Evolutionary conservation across 371 early-diverging fungal species (phyloP).

Genomic region (Mortierella sp.): DNA sequence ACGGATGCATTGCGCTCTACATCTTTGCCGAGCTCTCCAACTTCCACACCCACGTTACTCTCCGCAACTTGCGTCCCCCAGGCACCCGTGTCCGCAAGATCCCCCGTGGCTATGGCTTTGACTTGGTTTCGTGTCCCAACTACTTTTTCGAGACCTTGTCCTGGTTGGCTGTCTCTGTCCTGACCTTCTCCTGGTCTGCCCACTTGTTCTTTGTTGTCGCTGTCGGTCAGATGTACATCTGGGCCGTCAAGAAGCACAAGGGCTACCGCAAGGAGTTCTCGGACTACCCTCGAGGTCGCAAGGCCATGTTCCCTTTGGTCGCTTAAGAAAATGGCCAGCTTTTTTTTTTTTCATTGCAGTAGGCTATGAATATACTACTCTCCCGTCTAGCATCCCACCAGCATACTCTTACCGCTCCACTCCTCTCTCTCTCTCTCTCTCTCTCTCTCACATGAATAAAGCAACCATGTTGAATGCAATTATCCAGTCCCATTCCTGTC

Average conservation of each 20-base stretch:
- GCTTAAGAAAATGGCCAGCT: slow-evolving; percentile 59
- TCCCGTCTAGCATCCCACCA: background rate
- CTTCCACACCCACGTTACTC: slow-evolving; percentile 86
- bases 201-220: slow-evolving; percentile 87
- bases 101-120: slow-evolving; percentile 95
- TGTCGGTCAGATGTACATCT: slow-evolving; percentile 92
- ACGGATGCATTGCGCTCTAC: slow-evolving; percentile 74
- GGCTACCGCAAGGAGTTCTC: slow-evolving; percentile 93
- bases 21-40: slow-evolving; percentile 89
- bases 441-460: background rate
- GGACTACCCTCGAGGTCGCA: slow-evolving; percentile 92
- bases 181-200: slow-evolving; percentile 85
- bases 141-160: slow-evolving; percentile 93
- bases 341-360: background rate
- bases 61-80: slow-evolving; percentile 93
- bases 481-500: background rate
- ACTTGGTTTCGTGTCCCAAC: slow-evolving; percentile 91
- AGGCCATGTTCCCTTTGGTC: slow-evolving; percentile 92
- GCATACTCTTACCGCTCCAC: slow-evolving; percentile 6
- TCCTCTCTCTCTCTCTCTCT: background rate
- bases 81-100: slow-evolving; percentile 92
- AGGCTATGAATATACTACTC: background rate
- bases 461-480: background rate
- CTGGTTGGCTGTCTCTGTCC: slow-evolving; percentile 83
- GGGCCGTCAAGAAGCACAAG: slow-evolving; percentile 98